phyloP scores from a whole-genome alignment of 2,329 filamentous ascomycete species.

The Alternaria consortialis region DNA sequence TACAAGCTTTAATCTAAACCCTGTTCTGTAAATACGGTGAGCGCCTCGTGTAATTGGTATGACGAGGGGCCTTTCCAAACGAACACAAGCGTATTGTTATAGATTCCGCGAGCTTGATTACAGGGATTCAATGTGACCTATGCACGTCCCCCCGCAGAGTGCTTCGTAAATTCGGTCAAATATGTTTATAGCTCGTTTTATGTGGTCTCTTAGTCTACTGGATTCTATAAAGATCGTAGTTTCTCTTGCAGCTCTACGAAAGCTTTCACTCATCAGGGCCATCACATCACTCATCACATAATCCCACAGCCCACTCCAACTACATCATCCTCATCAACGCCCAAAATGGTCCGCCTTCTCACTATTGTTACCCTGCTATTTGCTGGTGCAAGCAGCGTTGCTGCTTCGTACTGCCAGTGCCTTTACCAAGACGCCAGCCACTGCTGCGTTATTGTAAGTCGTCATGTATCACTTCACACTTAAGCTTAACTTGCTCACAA shows the following conservation, averaged over 20 bases:
- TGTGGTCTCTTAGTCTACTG: background rate
- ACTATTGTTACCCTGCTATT: conserved; percentile 1
- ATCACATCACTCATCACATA: background rate
- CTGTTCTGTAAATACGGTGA: too few species aligned
- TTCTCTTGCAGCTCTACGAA: background rate
- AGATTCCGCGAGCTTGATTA: too few species aligned
- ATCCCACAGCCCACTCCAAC: background rate
- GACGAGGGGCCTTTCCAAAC: too few species aligned
- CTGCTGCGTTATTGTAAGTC: conserved; percentile 14
- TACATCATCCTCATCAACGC: background rate
- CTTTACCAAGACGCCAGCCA: conserved; percentile 6
- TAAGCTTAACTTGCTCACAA: background rate
- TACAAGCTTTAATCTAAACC: too few species aligned
- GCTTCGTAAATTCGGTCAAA: background rate
- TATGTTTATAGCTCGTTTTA: background rate
- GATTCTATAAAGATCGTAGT: background rate
- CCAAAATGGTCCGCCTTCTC: conserved; percentile 8
- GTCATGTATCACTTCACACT: conserved; percentile 6
- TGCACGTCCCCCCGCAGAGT: background rate
- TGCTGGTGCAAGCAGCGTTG: conserved; percentile 10
- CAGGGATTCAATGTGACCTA: too few species aligned
- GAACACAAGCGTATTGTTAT: too few species aligned
- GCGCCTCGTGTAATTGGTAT: too few species aligned
- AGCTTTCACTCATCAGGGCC: background rate
- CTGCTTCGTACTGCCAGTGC: conserved; percentile 11